Evolutionary conservation across 768 basidiomycete genomes (phyloP).

Genomic region (Podaxis carcinomalis): DNA sequence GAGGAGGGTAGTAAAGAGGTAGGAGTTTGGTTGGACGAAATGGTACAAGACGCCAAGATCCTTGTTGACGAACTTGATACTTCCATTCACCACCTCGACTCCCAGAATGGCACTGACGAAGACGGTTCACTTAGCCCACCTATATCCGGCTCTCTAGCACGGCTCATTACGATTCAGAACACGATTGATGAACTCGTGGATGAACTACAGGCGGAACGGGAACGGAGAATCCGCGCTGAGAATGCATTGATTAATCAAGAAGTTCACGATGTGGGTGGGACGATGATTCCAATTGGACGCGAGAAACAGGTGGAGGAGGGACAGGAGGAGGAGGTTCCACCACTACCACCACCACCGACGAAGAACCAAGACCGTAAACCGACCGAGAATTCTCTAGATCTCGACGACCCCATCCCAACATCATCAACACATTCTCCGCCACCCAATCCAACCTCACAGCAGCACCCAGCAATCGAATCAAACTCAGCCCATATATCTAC

Average conservation of each 20-base stretch:
- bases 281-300: neutral
- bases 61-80: conserved; percentile 26
- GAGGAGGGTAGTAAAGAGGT: conserved; percentile 15
- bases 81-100: conserved; percentile 8
- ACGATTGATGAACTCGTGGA: conserved; percentile 47
- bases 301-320: neutral
- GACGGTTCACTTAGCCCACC: conserved; percentile 10
- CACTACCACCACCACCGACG: neutral
- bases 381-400: neutral
- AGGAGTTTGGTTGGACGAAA: conserved; percentile 3
- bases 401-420: neutral
- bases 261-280: neutral
- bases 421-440: neutral
- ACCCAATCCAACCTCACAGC: neutral
- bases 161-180: conserved; percentile 44
- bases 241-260: conserved; percentile 20
- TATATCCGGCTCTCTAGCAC: conserved; percentile 45
- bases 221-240: conserved; percentile 40
- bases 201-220: conserved; percentile 56
- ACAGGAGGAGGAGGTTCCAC: neutral
- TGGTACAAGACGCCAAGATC: conserved; percentile 20
- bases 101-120: conserved; percentile 8
- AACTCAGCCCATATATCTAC: neutral
- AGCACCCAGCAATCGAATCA: neutral
- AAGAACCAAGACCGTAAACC: neutral